phyloP scores from a whole-genome alignment of 1,284 basidiomycete species.

The Leccinum fuscescens region DNA sequence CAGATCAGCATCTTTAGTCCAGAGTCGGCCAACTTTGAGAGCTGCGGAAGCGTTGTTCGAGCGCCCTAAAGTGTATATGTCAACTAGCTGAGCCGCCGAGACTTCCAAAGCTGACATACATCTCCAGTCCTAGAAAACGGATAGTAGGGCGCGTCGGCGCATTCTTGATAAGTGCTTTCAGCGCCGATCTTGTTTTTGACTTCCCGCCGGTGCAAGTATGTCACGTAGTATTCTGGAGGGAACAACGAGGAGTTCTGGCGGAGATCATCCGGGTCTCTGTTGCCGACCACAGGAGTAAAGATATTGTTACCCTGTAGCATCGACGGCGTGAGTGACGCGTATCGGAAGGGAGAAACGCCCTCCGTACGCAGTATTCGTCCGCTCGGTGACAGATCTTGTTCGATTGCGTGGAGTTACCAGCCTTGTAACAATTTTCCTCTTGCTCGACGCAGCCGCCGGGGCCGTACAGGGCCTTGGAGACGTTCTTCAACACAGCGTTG shows the following conservation, averaged over 20 bases:
- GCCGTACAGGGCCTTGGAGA: too few relatives aligned
- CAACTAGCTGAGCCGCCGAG: background rate
- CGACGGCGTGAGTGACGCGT: background rate
- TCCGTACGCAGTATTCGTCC: slow-evolving; percentile 55
- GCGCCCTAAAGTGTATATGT: slow-evolving; percentile 41
- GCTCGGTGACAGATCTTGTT: slow-evolving; percentile 30
- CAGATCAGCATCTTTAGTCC: slow-evolving; percentile 48
- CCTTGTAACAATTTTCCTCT: too few relatives aligned
- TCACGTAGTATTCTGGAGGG: slow-evolving; percentile 55
- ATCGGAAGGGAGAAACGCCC: background rate
- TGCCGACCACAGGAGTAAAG: slow-evolving; percentile 33
- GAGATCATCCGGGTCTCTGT: slow-evolving; percentile 55
- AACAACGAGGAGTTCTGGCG: slow-evolving; percentile 54
- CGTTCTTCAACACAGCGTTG: too few relatives aligned
- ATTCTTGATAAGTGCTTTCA: slow-evolving; percentile 46
- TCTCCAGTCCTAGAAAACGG: slow-evolving; percentile 42
- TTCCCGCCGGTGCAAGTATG: slow-evolving; percentile 40
- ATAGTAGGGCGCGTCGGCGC: slow-evolving; percentile 40
- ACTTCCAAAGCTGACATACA: slow-evolving; percentile 18
- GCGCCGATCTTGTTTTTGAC: slow-evolving; percentile 52
- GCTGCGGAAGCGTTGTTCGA: slow-evolving; percentile 46
- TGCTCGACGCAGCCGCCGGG: too few relatives aligned
- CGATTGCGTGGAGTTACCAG: too few relatives aligned
- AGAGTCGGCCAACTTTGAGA: slow-evolving; percentile 51
- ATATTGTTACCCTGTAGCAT: slow-evolving; percentile 40